Conservation (phyloP, 805 yeast genomes). For the Naumovozyma dairenensis region DNA sequence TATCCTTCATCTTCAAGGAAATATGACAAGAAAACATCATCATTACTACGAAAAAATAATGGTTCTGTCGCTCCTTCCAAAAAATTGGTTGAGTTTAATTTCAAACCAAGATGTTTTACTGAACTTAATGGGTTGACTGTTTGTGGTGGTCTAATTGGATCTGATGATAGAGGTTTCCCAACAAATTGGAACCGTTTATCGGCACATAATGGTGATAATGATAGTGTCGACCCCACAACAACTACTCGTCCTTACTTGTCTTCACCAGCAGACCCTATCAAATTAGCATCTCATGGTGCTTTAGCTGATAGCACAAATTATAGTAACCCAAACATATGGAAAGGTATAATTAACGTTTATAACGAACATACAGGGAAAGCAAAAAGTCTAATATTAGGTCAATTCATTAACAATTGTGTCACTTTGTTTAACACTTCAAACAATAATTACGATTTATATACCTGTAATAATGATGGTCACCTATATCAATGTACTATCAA, state of each 20-base stretch:
- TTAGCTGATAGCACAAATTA: constrained; percentile 24
- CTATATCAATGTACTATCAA: constrained; percentile 55
- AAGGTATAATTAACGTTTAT: constrained; percentile 40
- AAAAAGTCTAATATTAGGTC: constrained; percentile 55
- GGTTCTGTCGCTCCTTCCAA: constrained; percentile 17
- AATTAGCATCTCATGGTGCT: constrained; percentile 21
- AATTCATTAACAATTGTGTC: constrained; percentile 76
- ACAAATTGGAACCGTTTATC: constrained; percentile 19
- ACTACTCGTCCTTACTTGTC: constrained; percentile 2
- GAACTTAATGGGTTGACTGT: constrained; percentile 44
- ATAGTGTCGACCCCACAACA: constrained; percentile 1
- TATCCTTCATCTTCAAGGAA: not conserved
- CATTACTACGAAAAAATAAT: not conserved
- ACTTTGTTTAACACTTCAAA: constrained; percentile 38
- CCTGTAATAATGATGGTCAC: constrained; percentile 77
- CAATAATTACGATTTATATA: constrained; percentile 43
- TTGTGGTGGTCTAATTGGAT: constrained; percentile 42
- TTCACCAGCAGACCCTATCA: constrained; percentile 22
- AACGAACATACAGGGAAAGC: constrained; percentile 40
- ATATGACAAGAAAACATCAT: constrained; percentile 3
- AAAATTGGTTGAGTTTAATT: constrained; percentile 42
- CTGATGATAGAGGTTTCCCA: constrained; percentile 27
- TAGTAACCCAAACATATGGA: constrained; percentile 31
- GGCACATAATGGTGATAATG: constrained; percentile 1
- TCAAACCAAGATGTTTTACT: constrained; percentile 62